A percentile compares a stretch with the other conserved stretches of the same genome.
phyloP scores from a whole-genome alignment of 2,329 filamentous ascomycete species.

The Aspergillus alliaceus region DNA sequence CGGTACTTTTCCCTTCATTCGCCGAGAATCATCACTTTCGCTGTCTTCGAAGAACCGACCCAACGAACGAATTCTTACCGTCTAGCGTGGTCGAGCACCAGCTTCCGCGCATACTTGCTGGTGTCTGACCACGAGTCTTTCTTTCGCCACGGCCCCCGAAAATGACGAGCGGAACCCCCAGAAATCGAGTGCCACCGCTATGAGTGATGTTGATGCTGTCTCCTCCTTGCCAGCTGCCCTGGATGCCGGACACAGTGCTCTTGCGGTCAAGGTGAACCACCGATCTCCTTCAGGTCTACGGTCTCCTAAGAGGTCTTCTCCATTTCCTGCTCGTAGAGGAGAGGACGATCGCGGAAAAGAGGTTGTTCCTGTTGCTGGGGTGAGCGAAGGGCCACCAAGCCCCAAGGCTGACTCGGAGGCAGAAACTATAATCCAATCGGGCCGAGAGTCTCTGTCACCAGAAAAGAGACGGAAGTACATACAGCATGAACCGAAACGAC shows the following conservation, averaged over 20 bases:
- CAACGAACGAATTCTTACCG: not conserved
- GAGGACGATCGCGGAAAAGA: slow-evolving; percentile 25
- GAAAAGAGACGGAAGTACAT: slow-evolving; percentile 47
- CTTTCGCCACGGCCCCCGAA: slow-evolving; percentile 41
- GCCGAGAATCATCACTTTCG: not conserved
- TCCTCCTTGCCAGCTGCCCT: slow-evolving; percentile 39
- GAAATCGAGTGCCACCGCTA: slow-evolving; percentile 45
- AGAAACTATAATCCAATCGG: slow-evolving; percentile 51
- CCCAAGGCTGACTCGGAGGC: slow-evolving; percentile 50
- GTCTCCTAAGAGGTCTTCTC: slow-evolving; percentile 22
- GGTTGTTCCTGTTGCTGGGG: slow-evolving; percentile 25
- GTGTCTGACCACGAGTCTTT: slow-evolving; percentile 31
- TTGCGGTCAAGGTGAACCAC: slow-evolving; percentile 33
- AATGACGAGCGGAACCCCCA: slow-evolving; percentile 44
- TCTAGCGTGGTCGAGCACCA: slow-evolving; percentile 30
- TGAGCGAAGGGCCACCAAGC: slow-evolving; percentile 37
- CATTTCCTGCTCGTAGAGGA: slow-evolving; percentile 19
- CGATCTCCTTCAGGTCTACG: slow-evolving; percentile 23
- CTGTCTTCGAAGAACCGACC: not conserved
- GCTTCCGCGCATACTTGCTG: slow-evolving; percentile 35
- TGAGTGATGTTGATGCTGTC: slow-evolving; percentile 48
- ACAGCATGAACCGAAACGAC: slow-evolving; percentile 37
- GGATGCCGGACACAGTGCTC: slow-evolving; percentile 32
- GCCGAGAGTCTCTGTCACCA: slow-evolving; percentile 45
- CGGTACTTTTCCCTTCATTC: not conserved